Conservation (phyloP, 2,329 filamentous ascomycete species). For the Monilinia fructigena region DNA sequence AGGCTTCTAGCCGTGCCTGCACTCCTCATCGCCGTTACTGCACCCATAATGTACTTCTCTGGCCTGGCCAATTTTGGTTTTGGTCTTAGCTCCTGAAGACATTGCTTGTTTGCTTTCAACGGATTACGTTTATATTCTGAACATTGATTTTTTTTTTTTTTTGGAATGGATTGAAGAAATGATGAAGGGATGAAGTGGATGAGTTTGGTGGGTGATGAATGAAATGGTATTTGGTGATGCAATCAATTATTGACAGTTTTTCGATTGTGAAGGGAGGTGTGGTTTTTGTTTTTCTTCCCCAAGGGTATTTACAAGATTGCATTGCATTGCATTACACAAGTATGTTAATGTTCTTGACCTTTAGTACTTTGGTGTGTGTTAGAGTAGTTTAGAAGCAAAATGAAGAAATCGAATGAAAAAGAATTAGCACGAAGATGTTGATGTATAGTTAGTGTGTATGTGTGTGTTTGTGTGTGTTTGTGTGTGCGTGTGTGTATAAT, state of each 20-base stretch:
- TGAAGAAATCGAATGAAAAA: not conserved
- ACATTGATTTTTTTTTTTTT: not conserved
- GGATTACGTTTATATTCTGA: slow-evolving; percentile 56
- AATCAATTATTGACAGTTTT: not conserved
- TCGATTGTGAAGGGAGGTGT: not conserved
- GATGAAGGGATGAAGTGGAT: not conserved
- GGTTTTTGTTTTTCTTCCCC: not conserved
- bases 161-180: not conserved
- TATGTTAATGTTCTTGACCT: slow-evolving; percentile 9
- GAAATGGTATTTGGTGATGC: slow-evolving; percentile 2
- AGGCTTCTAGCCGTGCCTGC: slow-evolving; percentile 35
- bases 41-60: slow-evolving; percentile 34
- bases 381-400: not conserved
- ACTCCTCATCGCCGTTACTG: slow-evolving; percentile 31
- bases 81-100: slow-evolving; percentile 33
- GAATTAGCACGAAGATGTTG: not conserved
- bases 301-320: slow-evolving; percentile 7
- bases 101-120: slow-evolving; percentile 53
- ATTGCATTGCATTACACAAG: slow-evolving; percentile 7
- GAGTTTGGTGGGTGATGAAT: not conserved
- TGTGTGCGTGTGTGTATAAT: no score
- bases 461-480: no score
- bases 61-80: slow-evolving; percentile 18
- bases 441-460: no score
- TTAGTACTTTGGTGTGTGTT: not conserved